A percentile compares a stretch with the other conserved stretches of the same genome.
Conservation (phyloP, 78 protist species). For the Bigelowiella natans region DNA sequence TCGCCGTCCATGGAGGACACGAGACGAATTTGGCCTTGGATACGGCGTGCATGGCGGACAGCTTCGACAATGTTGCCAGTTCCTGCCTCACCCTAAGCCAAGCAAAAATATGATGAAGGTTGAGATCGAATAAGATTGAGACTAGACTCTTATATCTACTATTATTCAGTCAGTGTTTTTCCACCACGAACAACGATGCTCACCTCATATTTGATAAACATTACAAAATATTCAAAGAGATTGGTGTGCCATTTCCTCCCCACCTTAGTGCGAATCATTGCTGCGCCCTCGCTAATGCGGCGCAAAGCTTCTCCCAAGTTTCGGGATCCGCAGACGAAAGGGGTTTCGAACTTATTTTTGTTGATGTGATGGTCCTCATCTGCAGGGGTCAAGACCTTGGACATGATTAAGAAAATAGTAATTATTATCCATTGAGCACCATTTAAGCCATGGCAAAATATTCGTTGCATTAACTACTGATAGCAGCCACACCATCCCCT, state of each 20-base stretch:
- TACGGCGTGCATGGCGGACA: conserved; percentile 76
- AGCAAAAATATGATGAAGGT: too few species aligned
- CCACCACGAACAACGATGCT: too few species aligned
- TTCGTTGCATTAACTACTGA: too few species aligned
- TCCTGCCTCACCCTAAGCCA: conserved; percentile 84
- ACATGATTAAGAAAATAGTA: too few species aligned
- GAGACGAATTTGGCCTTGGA: conserved; percentile 54
- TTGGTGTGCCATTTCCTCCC: too few species aligned
- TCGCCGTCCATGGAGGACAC: conserved; percentile 65
- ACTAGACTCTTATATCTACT: too few species aligned
- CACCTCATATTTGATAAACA: too few species aligned
- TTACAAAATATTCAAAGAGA: too few species aligned
- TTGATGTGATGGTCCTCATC: conserved; percentile 79
- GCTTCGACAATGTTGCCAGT: conserved; percentile 91
- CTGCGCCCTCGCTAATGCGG: conserved; percentile 85
- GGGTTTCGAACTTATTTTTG: conserved; percentile 74
- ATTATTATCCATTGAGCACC: too few species aligned
- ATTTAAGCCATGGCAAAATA: too few species aligned
- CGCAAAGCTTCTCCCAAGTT: conserved; percentile 85
- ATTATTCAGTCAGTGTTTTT: too few species aligned
- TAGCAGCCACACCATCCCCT: too few species aligned
- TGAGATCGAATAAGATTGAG: not conserved
- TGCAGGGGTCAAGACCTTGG: conserved; percentile 41
- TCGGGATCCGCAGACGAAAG: conserved; percentile 84
- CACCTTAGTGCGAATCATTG: conserved; percentile 85